Percentiles rank a stretch among this genome's conserved stretches.
These are phyloP conservation scores for Cyberlindnera misumaiensis DNA, from an alignment of 805 yeast species.

Conservation along the genomic window DNA sequence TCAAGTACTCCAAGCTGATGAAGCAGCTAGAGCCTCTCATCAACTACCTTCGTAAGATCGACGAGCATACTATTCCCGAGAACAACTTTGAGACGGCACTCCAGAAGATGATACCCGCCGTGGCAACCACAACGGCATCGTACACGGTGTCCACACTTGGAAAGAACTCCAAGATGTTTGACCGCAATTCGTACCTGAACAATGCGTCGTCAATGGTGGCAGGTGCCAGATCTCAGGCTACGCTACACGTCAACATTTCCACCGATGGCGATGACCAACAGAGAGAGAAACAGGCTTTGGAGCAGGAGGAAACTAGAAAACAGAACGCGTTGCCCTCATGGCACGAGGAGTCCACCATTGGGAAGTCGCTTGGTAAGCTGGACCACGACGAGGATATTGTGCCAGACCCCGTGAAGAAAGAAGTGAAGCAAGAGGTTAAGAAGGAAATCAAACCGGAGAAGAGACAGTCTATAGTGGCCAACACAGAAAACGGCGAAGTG, in stretches of 20 bases:
- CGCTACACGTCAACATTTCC: constrained; percentile 80
- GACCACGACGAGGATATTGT: constrained; percentile 50
- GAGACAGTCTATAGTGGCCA: constrained; percentile 12
- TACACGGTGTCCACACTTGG: constrained; percentile 52
- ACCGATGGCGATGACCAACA: constrained; percentile 68
- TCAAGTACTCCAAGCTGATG: constrained; percentile 77
- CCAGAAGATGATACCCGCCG: constrained; percentile 80
- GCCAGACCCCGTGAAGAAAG: constrained; percentile 21
- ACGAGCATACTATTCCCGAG: constrained; percentile 74
- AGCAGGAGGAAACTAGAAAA: constrained; percentile 64
- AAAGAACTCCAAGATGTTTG: constrained; percentile 37
- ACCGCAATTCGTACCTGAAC: constrained; percentile 29
- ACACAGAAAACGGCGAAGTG: constrained; percentile 15
- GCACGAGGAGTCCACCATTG: constrained; percentile 91
- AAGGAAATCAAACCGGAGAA: constrained; percentile 35
- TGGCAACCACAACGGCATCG: constrained; percentile 59
- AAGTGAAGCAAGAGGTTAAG: constrained; percentile 14
- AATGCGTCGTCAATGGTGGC: constrained; percentile 40
- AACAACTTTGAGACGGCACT: constrained; percentile 84
- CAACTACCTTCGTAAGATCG: constrained; percentile 72
- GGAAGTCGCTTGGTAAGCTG: constrained; percentile 53
- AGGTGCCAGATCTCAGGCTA: constrained; percentile 67
- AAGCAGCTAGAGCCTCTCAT: constrained; percentile 84
- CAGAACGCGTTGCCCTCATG: constrained; percentile 96
- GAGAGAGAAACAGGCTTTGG: constrained; percentile 57